Percentiles rank a stretch among this genome's conserved stretches.
Evolutionary conservation across 2,329 filamentous ascomycete species (phyloP).

Genomic region (Scytalidium sp.): DNA sequence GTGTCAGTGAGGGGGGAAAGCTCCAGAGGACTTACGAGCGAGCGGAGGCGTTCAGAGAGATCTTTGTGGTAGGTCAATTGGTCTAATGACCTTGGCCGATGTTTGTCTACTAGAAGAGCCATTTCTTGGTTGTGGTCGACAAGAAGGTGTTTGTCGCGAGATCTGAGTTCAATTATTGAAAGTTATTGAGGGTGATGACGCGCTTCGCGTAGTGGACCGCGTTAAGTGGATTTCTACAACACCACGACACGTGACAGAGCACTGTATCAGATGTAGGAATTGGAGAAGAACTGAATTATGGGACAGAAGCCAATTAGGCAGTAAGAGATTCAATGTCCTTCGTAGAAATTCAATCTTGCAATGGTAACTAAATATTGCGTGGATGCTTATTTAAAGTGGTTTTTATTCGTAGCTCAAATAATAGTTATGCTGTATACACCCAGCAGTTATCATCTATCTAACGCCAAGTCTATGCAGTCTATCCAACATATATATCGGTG

Average conservation of each 20-base stretch:
- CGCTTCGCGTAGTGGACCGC: background rate
- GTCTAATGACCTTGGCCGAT: constrained; percentile 71
- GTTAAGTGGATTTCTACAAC: background rate
- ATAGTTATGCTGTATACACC: too few species aligned
- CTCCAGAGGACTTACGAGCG: constrained; percentile 62
- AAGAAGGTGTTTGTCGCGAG: background rate
- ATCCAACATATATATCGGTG: too few species aligned
- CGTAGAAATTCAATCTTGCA: too few species aligned
- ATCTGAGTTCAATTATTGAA: background rate
- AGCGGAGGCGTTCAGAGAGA: constrained; percentile 80
- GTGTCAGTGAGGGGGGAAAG: background rate
- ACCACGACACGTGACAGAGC: background rate
- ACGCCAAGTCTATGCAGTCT: background rate
- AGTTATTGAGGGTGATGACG: background rate
- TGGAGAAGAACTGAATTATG: too few species aligned
- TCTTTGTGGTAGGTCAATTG: constrained; percentile 83
- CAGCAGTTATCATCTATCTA: too few species aligned
- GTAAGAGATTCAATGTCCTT: too few species aligned
- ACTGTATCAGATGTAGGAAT: too few species aligned
- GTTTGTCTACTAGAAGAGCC: constrained; percentile 71
- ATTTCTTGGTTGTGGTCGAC: constrained; percentile 35
- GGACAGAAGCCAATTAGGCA: too few species aligned
- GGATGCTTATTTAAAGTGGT: too few species aligned
- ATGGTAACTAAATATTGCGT: too few species aligned
- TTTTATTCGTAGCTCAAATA: too few species aligned